These are phyloP conservation scores for Cynara cardunculus DNA, from an alignment of 129 eudicot species.

Conservation along the genomic window DNA sequence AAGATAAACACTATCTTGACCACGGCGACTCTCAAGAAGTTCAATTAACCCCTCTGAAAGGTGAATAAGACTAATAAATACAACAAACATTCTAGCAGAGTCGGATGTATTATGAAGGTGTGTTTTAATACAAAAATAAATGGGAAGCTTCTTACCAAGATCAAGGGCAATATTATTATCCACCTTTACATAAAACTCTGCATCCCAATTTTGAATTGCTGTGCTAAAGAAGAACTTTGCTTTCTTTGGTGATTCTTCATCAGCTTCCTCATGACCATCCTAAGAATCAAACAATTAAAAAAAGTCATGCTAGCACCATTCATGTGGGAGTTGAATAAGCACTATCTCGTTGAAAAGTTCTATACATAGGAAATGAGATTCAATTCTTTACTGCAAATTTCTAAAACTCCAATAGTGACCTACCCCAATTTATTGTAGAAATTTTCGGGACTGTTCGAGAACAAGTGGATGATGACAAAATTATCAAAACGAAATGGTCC, in stretches of 20 bases:
- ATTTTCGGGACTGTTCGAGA: no score
- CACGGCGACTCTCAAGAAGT: constrained; percentile 75
- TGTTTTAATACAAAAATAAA: not conserved
- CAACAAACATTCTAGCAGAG: not conserved
- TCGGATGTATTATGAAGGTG: not conserved
- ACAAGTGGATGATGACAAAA: no score
- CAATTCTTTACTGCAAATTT: no score
- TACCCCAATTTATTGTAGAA: no score
- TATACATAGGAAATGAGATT: no score
- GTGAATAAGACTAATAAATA: constrained; percentile 7
- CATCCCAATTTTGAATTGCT: constrained; percentile 39
- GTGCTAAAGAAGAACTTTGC: constrained; percentile 39
- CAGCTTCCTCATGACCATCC: constrained; percentile 39
- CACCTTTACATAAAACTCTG: constrained; percentile 61
- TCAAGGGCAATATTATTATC: constrained; percentile 83
- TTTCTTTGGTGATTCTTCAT: constrained; percentile 44
- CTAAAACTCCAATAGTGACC: no score
- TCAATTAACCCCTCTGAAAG: constrained; percentile 68
- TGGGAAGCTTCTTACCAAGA: constrained; percentile 50
- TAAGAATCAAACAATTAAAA: constrained; percentile 7
- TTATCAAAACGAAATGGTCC: no score
- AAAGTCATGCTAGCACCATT: not conserved
- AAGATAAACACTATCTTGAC: constrained; percentile 70
- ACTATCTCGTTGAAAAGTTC: no score
- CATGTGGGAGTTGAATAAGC: no score